Evolutionary conservation across 257 asterid species (phyloP).

Genomic region (Primulina eburnea): DNA sequence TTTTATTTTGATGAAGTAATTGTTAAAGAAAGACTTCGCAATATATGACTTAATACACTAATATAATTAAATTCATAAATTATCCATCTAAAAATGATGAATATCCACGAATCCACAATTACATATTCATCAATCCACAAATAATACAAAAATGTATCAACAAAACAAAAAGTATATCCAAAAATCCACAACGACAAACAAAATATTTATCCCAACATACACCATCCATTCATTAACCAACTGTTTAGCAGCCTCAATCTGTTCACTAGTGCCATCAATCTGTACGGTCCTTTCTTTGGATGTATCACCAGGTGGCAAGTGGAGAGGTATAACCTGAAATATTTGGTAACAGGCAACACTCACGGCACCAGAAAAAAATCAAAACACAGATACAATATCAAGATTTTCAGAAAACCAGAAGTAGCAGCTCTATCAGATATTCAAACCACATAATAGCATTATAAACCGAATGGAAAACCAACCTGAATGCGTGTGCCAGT

Average conservation of each 20-base stretch:
- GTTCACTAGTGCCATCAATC: constrained; percentile 84
- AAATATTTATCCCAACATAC: too few species aligned
- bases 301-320: constrained; percentile 89
- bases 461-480: neutral
- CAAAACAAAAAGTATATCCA: too few species aligned
- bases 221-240: constrained; percentile 76
- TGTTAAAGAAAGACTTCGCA: too few species aligned
- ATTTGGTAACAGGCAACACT: neutral
- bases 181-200: too few species aligned
- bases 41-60: too few species aligned
- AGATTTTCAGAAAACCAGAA: neutral
- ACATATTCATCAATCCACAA: too few species aligned
- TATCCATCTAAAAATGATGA: too few species aligned
- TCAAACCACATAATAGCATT: neutral
- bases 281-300: constrained; percentile 85
- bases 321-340: constrained; percentile 89
- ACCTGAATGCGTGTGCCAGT: constrained; percentile 96
- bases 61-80: too few species aligned
- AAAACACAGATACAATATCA: neutral
- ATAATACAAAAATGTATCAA: too few species aligned
- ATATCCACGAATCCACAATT: too few species aligned
- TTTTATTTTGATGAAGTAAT: too few species aligned
- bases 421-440: neutral
- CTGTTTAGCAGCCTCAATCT: constrained; percentile 82
- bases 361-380: neutral